Evolutionary conservation across 2,329 filamentous ascomycete genomes (phyloP).

Genomic region (Pyrenophora tritici-repentis): DNA sequence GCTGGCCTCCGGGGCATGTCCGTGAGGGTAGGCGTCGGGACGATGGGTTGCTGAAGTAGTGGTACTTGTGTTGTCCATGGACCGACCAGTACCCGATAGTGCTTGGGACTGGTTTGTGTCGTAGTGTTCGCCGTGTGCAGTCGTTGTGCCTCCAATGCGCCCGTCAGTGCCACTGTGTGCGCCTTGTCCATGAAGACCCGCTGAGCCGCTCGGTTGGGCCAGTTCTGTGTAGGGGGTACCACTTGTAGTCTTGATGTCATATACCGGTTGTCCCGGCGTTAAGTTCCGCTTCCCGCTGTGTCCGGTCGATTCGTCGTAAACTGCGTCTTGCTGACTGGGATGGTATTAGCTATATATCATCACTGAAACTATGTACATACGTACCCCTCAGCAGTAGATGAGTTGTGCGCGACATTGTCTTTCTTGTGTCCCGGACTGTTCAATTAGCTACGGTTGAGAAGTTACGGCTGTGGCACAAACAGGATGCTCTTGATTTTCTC

Average conservation of each 20-base stretch:
- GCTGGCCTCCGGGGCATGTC: slow-evolving; percentile 29
- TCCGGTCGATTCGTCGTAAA: slow-evolving; percentile 38
- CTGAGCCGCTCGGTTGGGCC: slow-evolving; percentile 10
- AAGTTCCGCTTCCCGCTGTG: slow-evolving; percentile 9
- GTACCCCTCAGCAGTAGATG: slow-evolving; percentile 19
- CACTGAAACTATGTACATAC: neutral
- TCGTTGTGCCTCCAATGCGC: slow-evolving; percentile 3
- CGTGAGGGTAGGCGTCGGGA: slow-evolving; percentile 22
- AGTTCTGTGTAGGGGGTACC: slow-evolving; percentile 18
- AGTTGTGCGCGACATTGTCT: slow-evolving; percentile 31
- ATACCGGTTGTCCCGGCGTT: slow-evolving; percentile 5
- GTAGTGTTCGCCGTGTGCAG: neutral
- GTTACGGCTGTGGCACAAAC: slow-evolving; percentile 35
- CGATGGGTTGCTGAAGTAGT: slow-evolving; percentile 15
- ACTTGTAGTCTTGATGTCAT: slow-evolving; percentile 13
- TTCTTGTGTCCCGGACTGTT: slow-evolving; percentile 34
- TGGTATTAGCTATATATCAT: slow-evolving; percentile 3
- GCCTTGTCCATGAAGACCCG: slow-evolving; percentile 7
- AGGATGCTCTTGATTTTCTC: slow-evolving; percentile 53
- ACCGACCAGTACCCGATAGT: neutral
- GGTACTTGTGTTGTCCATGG: neutral
- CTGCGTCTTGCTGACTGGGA: slow-evolving; percentile 26
- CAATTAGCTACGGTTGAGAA: slow-evolving; percentile 37
- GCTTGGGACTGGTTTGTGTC: slow-evolving; percentile 2
- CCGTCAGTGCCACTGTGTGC: slow-evolving; percentile 13